These are phyloP conservation scores for Raphidocelis subcapitata DNA, from an alignment of 139 green algal genomes.

Conservation along the genomic window DNA sequence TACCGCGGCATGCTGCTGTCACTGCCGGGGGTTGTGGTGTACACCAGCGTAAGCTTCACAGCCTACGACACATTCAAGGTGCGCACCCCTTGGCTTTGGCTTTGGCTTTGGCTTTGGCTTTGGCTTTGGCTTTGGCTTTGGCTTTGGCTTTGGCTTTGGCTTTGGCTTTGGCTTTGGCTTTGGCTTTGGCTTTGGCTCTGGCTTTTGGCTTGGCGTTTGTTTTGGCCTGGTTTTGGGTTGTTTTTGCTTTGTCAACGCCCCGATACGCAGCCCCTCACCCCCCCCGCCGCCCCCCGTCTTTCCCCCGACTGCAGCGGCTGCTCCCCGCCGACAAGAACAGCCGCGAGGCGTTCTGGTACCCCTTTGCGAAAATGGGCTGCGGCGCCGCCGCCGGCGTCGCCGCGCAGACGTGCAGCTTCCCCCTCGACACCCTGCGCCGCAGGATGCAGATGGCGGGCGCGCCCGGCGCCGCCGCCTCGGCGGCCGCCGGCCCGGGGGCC, in stretches of 20 bases:
- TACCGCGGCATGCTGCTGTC: constrained; percentile 60
- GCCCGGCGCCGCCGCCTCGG: neutral
- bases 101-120: neutral
- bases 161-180: too few relatives aligned
- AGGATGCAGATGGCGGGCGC: constrained; percentile 59
- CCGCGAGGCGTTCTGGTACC: constrained; percentile 44
- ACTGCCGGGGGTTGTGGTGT: constrained; percentile 52
- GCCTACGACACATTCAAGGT: constrained; percentile 52
- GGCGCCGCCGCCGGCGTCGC: constrained; percentile 51
- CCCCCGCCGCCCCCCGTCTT: neutral
- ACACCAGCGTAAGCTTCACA: constrained; percentile 56
- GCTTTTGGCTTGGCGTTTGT: too few relatives aligned
- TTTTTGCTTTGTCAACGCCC: too few relatives aligned
- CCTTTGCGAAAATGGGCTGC: constrained; percentile 59
- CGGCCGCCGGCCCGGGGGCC: neutral
- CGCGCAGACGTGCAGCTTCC: constrained; percentile 58
- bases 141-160: too few relatives aligned
- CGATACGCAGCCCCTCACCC: too few relatives aligned
- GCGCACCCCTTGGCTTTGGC: neutral
- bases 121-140: neutral
- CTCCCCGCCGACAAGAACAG: constrained; percentile 41
- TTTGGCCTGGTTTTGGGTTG: too few relatives aligned
- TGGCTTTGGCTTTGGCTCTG: too few relatives aligned
- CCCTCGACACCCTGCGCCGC: constrained; percentile 63
- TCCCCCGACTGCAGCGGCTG: constrained; percentile 31